These are phyloP conservation scores for Pseudozyma flocculosa DNA, from an alignment of 1,284 basidiomycete genomes.

Conservation along the genomic window DNA sequence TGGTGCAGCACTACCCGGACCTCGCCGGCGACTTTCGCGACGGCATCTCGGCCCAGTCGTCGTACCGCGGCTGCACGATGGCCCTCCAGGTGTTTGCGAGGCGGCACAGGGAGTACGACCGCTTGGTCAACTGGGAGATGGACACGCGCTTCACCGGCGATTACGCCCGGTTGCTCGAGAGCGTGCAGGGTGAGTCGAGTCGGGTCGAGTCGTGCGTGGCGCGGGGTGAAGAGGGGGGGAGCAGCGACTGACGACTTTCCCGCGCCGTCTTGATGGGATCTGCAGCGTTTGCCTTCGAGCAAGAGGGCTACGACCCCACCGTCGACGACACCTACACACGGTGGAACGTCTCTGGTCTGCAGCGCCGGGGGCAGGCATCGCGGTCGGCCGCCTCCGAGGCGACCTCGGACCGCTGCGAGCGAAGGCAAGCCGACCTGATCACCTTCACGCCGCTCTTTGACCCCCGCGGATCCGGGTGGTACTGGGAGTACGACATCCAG, in stretches of 20 bases:
- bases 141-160: conserved; percentile 58
- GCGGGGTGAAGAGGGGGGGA: too few relatives aligned
- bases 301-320: too few relatives aligned
- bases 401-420: conserved; percentile 51
- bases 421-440: conserved; percentile 56
- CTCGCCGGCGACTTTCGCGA: too few relatives aligned
- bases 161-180: conserved; percentile 57
- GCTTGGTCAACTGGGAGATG: conserved; percentile 58
- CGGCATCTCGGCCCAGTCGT: too few relatives aligned
- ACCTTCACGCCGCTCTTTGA: conserved; percentile 57
- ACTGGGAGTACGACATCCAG: conserved; percentile 58
- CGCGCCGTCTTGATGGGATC: too few relatives aligned
- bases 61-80: conserved; percentile 50
- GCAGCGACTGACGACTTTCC: too few relatives aligned
- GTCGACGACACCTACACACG: too few relatives aligned
- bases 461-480: conserved; percentile 57
- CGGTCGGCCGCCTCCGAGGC: conserved; percentile 45
- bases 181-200: conserved; percentile 56
- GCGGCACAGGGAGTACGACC: conserved; percentile 58
- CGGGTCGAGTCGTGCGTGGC: too few relatives aligned
- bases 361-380: too few relatives aligned
- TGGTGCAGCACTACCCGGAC: too few relatives aligned
- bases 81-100: conserved; percentile 57
- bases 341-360: too few relatives aligned
- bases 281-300: too few relatives aligned